Conservation (phyloP, 257 asterid species). For the Verbena officinalis region DNA sequence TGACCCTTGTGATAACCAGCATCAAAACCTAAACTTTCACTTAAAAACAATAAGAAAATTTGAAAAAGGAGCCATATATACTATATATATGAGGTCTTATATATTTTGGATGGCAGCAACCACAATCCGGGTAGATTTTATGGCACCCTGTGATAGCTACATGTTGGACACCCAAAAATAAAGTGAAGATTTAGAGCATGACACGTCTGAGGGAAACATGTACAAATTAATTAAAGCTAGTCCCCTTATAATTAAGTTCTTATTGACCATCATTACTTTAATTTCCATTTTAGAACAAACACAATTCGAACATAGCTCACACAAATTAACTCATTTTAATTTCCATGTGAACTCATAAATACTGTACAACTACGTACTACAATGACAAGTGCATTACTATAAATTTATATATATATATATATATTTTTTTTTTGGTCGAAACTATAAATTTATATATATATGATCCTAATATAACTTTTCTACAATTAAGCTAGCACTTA, state of each 20-base stretch:
- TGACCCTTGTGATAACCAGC: too few species aligned
- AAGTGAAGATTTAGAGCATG: background rate
- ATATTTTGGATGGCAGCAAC: background rate
- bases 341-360: background rate
- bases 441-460: too few species aligned
- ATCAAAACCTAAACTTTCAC: too few species aligned
- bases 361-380: background rate
- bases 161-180: background rate
- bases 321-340: background rate
- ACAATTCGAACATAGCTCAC: background rate
- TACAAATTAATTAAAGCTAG: too few species aligned
- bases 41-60: too few species aligned
- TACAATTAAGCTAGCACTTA: too few species aligned
- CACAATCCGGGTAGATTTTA: background rate
- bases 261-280: background rate
- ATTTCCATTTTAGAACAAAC: conserved; percentile 7
- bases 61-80: too few species aligned
- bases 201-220: conserved; percentile 7
- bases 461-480: too few species aligned
- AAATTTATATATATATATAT: too few species aligned
- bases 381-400: background rate
- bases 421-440: too few species aligned
- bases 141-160: background rate
- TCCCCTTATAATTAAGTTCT: background rate
- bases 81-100: too few species aligned